These are phyloP conservation scores for Stachybotrys chartarum DNA, from an alignment of 2,329 filamentous ascomycete genomes.

Conservation along the genomic window DNA sequence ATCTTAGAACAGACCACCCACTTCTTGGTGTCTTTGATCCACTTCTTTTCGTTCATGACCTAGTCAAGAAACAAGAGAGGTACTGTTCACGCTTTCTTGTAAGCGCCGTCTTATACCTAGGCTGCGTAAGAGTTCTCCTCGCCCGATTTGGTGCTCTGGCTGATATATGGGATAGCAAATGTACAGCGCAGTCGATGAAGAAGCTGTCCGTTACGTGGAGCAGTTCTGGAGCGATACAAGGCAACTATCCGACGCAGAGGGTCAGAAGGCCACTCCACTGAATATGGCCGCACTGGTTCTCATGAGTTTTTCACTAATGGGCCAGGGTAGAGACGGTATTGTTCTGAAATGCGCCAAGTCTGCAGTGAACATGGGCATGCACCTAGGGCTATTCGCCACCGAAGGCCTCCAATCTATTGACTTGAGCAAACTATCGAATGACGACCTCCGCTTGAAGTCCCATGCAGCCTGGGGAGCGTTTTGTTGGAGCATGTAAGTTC, in stretches of 20 bases:
- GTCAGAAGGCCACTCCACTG: slow-evolving; percentile 10
- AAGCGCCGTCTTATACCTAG: slow-evolving; percentile 24
- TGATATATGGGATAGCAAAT: slow-evolving; percentile 20
- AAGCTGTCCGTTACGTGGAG: slow-evolving; percentile 7
- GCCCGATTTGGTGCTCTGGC: background rate
- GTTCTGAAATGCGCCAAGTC: slow-evolving; percentile 20
- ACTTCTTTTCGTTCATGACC: slow-evolving; percentile 23
- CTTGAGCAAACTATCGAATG: slow-evolving; percentile 1
- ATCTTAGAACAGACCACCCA: slow-evolving; percentile 29
- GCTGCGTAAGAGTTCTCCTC: slow-evolving; percentile 18
- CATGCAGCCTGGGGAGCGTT: slow-evolving; percentile 24
- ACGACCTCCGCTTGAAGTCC: slow-evolving; percentile 5
- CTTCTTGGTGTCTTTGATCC: slow-evolving; percentile 28
- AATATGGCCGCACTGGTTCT: slow-evolving; percentile 24
- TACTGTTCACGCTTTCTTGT: slow-evolving; percentile 26
- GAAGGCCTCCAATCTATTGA: slow-evolving; percentile 2
- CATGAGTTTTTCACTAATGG: slow-evolving; percentile 24
- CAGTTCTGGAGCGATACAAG: slow-evolving; percentile 19
- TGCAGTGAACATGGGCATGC: slow-evolving; percentile 19
- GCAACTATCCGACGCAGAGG: slow-evolving; percentile 13
- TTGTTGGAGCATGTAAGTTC: slow-evolving; percentile 29
- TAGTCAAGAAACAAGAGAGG: slow-evolving; percentile 13
- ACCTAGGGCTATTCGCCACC: slow-evolving; percentile 20
- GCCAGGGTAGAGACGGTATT: slow-evolving; percentile 25
- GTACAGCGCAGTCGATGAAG: slow-evolving; percentile 22